These are phyloP conservation scores for Discostella pseudostelligera DNA, from an alignment of 108 stramenopile species.

Conservation along the genomic window DNA sequence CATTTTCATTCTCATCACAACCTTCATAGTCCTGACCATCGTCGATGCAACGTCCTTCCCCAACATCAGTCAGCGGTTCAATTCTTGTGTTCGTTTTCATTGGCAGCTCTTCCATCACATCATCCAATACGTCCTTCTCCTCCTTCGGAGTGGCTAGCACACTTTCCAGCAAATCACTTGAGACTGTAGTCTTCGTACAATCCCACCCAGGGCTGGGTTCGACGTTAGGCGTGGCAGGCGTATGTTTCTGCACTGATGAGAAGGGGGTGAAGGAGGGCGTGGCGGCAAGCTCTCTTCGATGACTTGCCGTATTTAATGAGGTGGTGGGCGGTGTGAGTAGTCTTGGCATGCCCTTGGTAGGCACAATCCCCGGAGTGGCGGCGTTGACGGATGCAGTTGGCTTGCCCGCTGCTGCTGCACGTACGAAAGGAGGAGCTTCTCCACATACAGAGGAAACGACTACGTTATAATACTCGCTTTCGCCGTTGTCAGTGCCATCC, in stretches of 20 bases:
- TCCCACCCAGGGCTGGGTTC: slow-evolving; percentile 7
- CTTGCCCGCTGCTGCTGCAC: too few relatives aligned
- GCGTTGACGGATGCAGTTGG: too few relatives aligned
- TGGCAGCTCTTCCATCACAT: neutral
- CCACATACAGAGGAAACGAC: neutral
- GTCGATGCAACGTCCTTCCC: too few relatives aligned
- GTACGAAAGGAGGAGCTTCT: neutral
- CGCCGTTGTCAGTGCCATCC: neutral
- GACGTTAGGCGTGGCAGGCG: neutral
- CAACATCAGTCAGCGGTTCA: too few relatives aligned
- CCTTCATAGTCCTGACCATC: neutral
- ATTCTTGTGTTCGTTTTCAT: too few relatives aligned
- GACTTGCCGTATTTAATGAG: neutral
- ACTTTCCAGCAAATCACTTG: slow-evolving; percentile 1
- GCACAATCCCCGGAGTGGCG: neutral
- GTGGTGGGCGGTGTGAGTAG: neutral
- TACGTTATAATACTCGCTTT: neutral
- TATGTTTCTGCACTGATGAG: neutral
- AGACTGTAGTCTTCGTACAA: slow-evolving; percentile 6
- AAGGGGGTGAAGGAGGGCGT: neutral
- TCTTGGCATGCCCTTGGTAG: neutral
- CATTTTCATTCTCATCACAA: neutral
- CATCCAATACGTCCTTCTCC: slow-evolving; percentile 4
- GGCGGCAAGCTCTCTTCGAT: neutral
- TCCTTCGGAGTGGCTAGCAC: slow-evolving; percentile 15